A percentile compares a stretch with the other conserved stretches of the same genome.
phyloP scores from a whole-genome alignment of 306 rosid genomes.

The Cucumis melo region DNA sequence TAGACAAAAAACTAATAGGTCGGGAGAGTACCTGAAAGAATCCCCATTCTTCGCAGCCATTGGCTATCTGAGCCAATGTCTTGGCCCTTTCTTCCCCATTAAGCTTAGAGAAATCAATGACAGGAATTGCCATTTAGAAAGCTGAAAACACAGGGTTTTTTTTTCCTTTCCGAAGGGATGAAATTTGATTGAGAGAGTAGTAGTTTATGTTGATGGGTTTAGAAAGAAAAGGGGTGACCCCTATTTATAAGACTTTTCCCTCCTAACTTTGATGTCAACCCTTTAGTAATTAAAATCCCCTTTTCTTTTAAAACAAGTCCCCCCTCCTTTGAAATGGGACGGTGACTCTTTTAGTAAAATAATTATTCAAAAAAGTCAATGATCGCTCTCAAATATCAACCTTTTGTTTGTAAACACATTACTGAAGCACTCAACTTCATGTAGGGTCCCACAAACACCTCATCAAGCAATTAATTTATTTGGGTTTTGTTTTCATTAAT shows the following conservation, averaged over 20 bases:
- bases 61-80: slow-evolving; percentile 67
- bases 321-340: slow-evolving; percentile 17
- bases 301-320: slow-evolving; percentile 3
- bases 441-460: background rate
- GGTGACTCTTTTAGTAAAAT: slow-evolving; percentile 32
- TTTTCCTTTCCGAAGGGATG: background rate
- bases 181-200: background rate
- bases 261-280: slow-evolving; percentile 33
- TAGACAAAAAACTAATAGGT: background rate
- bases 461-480: background rate
- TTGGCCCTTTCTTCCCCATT: slow-evolving; percentile 63
- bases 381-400: slow-evolving; percentile 7
- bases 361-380: background rate
- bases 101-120: slow-evolving; percentile 88
- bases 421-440: slow-evolving; percentile 3
- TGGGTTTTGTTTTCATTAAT: background rate
- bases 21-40: slow-evolving; percentile 68
- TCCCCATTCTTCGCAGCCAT: slow-evolving; percentile 98
- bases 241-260: slow-evolving; percentile 63
- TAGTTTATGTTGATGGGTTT: background rate
- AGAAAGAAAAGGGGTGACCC: background rate
- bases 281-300: slow-evolving; percentile 4
- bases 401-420: slow-evolving; percentile 8
- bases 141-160: background rate
- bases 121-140: slow-evolving; percentile 69